phyloP scores from a whole-genome alignment of 179 eudicot genomes.

The Pouteria campechiana region DNA sequence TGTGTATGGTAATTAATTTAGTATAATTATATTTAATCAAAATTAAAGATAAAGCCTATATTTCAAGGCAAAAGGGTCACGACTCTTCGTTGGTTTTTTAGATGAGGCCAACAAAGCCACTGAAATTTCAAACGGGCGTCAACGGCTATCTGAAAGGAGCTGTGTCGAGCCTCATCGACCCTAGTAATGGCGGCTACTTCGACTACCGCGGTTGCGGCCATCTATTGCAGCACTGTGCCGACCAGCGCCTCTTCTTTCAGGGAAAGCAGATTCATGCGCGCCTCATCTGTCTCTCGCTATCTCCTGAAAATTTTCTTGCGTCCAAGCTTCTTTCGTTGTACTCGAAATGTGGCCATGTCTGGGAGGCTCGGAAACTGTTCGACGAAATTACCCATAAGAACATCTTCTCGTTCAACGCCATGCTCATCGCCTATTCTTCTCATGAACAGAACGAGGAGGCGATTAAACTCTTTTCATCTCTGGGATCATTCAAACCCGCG shows the following conservation, averaged over 20 bases:
- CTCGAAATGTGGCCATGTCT: constrained; percentile 13
- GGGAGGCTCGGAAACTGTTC: constrained; percentile 41
- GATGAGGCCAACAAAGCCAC: no score
- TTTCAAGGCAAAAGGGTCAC: no score
- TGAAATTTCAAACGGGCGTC: no score
- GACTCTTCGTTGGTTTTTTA: no score
- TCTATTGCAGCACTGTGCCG: constrained; percentile 12
- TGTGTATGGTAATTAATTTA: no score
- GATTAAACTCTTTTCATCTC: constrained; percentile 18
- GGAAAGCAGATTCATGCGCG: constrained; percentile 17
- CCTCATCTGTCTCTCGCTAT: background rate
- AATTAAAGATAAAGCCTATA: no score
- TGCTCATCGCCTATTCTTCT: constrained; percentile 30
- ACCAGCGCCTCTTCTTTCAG: constrained; percentile 1
- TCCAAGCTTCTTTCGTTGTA: constrained; percentile 50
- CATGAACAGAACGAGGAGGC: constrained; percentile 19
- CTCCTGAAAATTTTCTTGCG: constrained; percentile 6
- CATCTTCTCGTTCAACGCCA: constrained; percentile 42
- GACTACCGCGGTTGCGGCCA: constrained; percentile 8
- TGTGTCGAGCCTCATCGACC: no score
- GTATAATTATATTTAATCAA: no score
- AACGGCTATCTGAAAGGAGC: no score
- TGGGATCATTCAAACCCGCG: constrained; percentile 2
- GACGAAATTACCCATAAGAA: constrained; percentile 37
- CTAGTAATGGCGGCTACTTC: no score